Base-by-base conservation (phyloP, 176 grass and related monocot genomes). In the Neostapfia colusana region DNA sequence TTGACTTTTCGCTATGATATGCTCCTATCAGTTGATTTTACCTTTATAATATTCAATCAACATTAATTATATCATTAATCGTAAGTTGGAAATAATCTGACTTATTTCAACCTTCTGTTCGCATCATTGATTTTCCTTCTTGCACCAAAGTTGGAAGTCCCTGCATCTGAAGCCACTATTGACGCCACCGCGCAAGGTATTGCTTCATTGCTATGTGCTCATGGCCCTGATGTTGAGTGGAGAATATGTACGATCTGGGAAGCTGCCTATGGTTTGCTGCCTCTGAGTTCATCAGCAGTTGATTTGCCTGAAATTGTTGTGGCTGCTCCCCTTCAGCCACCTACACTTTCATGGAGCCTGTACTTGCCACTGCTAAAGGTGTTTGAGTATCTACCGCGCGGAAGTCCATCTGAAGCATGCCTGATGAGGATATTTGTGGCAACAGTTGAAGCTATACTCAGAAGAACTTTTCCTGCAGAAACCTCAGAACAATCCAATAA, bases 191-290 rank as follows among this genome's bases (percentile, higher is more conserved):
- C 95, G 64, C 95, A 99, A 92, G 95, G 95, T 64, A 99, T 99
- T 82, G 95, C 95, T 81, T 99, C 95, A 3, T 57, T 99, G 91
- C 68, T 99, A 20, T 95, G 95, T 17, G 92, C 95, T 75, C 95
- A 99, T 85, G 95, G 95, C 35, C 91, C 95, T 64, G 95, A 99
- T 80, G 95, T 99, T 82, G 95, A 99, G 63, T 99, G 95, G 95
- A 87, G 95, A 95, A 99, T 99, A 74, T 99, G 95, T 79, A 92
- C 95, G 35, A 99, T 99, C 46, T 99, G 95, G 95, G 95, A 99
- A 84, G 95, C 91, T 78, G 95, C 95, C 35, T 99, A 99, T 88
- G 95, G 95, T 65, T 88, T 99, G 67, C 67, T 99, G 73, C 95
- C 95, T 61, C 80, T 99, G 65, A 99, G 71, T 95, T 99, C 95